Conservation (phyloP, 1,139 yeast species). For the Hyphopichia khmerensis region DNA sequence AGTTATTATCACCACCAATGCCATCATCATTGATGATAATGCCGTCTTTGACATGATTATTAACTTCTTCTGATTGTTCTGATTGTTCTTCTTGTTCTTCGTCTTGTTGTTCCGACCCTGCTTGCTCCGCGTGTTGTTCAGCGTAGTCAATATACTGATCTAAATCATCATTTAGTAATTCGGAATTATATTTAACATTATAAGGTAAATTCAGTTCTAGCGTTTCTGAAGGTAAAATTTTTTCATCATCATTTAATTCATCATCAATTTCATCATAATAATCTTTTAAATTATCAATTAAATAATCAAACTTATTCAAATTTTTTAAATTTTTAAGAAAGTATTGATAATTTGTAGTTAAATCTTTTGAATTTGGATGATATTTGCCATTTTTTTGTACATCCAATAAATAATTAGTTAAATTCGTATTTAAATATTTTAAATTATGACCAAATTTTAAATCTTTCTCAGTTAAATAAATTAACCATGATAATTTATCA, state of each 20-base stretch:
- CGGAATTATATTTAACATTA: constrained; percentile 26
- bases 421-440: constrained; percentile 34
- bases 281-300: constrained; percentile 24
- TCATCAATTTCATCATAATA: constrained; percentile 10
- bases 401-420: constrained; percentile 26
- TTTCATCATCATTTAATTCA: constrained; percentile 9
- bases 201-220: constrained; percentile 27
- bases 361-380: constrained; percentile 26
- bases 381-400: constrained; percentile 28
- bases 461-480: constrained; percentile 45
- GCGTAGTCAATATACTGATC: constrained; percentile 16
- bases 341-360: constrained; percentile 17
- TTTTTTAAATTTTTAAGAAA: constrained; percentile 23
- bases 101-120: constrained; percentile 6
- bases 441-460: constrained; percentile 42
- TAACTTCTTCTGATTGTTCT: constrained; percentile 6
- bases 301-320: constrained; percentile 29
- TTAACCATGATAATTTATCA: constrained; percentile 39
- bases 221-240: constrained; percentile 19
- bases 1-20: constrained; percentile 14
- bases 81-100: constrained; percentile 4
- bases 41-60: constrained; percentile 5
- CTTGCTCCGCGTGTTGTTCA: no score
- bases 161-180: constrained; percentile 24
- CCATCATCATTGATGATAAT: constrained; percentile 12